phyloP scores from a whole-genome alignment of 2,329 filamentous ascomycete species.

The Shiraia sp. region DNA sequence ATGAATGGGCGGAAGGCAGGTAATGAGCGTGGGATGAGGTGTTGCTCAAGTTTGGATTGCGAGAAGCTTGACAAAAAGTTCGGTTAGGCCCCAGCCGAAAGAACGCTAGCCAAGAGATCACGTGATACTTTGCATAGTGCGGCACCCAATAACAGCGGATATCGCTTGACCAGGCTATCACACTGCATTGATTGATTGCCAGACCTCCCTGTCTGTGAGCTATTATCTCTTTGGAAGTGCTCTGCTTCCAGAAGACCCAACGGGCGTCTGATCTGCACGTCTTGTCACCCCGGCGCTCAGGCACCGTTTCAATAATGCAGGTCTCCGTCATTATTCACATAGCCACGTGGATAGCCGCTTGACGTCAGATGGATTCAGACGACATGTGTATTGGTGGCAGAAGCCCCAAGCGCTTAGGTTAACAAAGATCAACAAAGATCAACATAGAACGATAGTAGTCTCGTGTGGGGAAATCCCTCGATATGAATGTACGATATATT shows the following conservation, averaged over 20 bases:
- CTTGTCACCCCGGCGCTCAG: constrained; percentile 11
- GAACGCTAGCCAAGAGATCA: constrained; percentile 5
- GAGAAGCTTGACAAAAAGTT: constrained; percentile 26
- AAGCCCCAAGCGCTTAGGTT: too few relatives aligned
- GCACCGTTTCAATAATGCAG: constrained; percentile 25
- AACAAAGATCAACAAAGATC: too few relatives aligned
- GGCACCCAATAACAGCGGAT: constrained; percentile 4
- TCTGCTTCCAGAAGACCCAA: constrained; percentile 31
- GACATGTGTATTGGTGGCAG: too few relatives aligned
- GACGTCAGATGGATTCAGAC: too few relatives aligned
- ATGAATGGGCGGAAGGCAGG: constrained; percentile 8
- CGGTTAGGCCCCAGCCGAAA: too few relatives aligned
- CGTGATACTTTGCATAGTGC: too few relatives aligned
- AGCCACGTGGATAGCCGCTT: constrained; percentile 3
- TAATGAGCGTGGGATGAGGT: constrained; percentile 13
- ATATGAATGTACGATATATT: too few relatives aligned
- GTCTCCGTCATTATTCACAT: constrained; percentile 20
- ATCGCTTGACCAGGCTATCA: constrained; percentile 3
- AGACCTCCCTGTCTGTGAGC: constrained; percentile 14
- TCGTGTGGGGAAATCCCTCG: too few relatives aligned
- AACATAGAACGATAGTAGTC: too few relatives aligned
- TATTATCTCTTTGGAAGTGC: constrained; percentile 20
- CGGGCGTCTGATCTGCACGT: constrained; percentile 17
- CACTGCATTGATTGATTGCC: constrained; percentile 17
- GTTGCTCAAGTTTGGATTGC: constrained; percentile 18